A percentile compares a stretch with the other conserved stretches of the same genome.
phyloP scores from a whole-genome alignment of 192 early-diverging fungal genomes.

The Jimgerdemannia flammicorona region DNA sequence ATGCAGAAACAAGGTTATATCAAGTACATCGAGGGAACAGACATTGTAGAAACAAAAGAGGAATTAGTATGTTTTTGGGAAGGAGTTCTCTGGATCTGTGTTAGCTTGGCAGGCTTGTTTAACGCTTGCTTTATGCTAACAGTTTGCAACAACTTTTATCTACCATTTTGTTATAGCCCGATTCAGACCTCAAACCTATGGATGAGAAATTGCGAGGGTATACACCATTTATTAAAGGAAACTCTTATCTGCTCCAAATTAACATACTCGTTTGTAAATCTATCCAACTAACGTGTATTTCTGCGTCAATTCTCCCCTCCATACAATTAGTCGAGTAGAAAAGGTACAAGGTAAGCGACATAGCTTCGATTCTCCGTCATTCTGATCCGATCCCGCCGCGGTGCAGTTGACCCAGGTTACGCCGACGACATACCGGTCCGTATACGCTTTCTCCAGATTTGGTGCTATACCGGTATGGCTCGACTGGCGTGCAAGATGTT shows the following conservation, averaged over 20 bases:
- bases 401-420: not conserved
- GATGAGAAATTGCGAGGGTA: conserved; percentile 51
- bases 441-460: conserved; percentile 39
- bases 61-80: conserved; percentile 28
- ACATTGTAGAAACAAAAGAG: conserved; percentile 47
- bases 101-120: not conserved
- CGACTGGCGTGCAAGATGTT: conserved; percentile 75
- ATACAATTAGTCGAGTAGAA: conserved; percentile 39
- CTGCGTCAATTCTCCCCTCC: too few species aligned
- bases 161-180: conserved; percentile 17
- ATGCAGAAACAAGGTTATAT: conserved; percentile 56
- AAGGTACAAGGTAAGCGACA: conserved; percentile 40
- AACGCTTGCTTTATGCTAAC: not conserved
- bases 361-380: not conserved
- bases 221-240: not conserved
- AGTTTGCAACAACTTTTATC: not conserved
- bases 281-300: too few species aligned
- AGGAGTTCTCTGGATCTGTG: not conserved
- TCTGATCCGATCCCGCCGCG: not conserved
- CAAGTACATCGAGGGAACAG: conserved; percentile 48
- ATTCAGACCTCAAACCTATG: conserved; percentile 44
- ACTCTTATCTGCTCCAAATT: too few species aligned
- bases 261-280: too few species aligned
- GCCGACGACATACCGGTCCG: conserved; percentile 1
- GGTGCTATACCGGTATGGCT: conserved; percentile 80